Percentiles rank a stretch among this genome's conserved stretches.
These are phyloP conservation scores for Truncatella angustata DNA, from an alignment of 2,329 filamentous ascomycete genomes.

Conservation along the genomic window DNA sequence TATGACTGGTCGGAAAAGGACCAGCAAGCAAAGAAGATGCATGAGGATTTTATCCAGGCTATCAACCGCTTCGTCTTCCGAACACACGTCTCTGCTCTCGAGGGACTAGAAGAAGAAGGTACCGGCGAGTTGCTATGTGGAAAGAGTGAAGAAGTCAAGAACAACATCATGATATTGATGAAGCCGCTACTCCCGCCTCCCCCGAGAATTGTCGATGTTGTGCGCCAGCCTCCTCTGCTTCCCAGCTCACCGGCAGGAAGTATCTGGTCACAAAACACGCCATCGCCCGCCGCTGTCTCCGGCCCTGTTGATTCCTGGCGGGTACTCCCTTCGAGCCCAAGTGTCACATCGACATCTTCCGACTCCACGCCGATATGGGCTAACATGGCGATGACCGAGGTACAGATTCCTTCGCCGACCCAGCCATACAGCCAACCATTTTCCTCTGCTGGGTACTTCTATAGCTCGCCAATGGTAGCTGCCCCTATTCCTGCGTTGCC, in stretches of 20 bases:
- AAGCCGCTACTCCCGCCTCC: constrained; percentile 83
- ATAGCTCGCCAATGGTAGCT: constrained; percentile 73
- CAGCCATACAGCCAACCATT: constrained; percentile 78
- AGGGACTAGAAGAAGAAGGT: constrained; percentile 95
- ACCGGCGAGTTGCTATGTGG: constrained; percentile 89
- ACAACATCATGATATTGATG: constrained; percentile 78
- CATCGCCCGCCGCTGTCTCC: constrained; percentile 63
- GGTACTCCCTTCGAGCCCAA: constrained; percentile 85
- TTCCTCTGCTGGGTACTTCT: constrained; percentile 72
- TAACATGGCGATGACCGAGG: constrained; percentile 71
- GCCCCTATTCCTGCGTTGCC: constrained; percentile 75
- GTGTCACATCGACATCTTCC: constrained; percentile 66
- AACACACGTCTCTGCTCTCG: constrained; percentile 81
- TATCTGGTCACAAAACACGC: constrained; percentile 76
- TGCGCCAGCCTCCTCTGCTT: constrained; percentile 81
- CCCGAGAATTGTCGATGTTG: constrained; percentile 83
- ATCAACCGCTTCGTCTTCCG: constrained; percentile 97
- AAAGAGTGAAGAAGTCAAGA: constrained; percentile 91
- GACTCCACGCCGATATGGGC: constrained; percentile 80
- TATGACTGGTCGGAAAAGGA: constrained; percentile 98
- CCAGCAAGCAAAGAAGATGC: constrained; percentile 91
- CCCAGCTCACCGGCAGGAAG: constrained; percentile 75
- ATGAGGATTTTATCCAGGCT: constrained; percentile 93
- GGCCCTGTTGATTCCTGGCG: constrained; percentile 84
- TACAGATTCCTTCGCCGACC: constrained; percentile 74